A percentile compares a stretch with the other conserved stretches of the same genome.
Conservation (phyloP, 2,329 filamentous ascomycete species). For the Talaromyces sp. region DNA sequence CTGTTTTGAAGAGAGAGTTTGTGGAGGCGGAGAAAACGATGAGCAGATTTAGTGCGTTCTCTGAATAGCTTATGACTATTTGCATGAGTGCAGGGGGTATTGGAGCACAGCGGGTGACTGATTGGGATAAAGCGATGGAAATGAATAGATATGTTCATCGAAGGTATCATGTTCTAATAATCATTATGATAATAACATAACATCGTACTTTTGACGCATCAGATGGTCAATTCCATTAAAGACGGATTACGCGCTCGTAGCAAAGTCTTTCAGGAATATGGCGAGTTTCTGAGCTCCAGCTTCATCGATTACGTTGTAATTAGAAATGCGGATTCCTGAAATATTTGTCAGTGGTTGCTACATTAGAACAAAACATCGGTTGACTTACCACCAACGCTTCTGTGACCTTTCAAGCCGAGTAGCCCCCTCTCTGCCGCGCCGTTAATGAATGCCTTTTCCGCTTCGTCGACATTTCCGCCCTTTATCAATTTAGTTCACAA, state of each 20-base stretch:
- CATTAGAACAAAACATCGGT: too few species aligned
- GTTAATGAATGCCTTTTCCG: conserved; percentile 75
- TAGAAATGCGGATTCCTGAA: conserved; percentile 69
- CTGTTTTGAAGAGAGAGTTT: conserved; percentile 16
- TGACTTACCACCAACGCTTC: conserved; percentile 65
- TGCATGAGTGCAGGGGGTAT: background rate
- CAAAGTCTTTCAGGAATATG: conserved; percentile 53
- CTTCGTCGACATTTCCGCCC: conserved; percentile 60
- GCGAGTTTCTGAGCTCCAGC: conserved; percentile 44
- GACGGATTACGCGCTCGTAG: conserved; percentile 25
- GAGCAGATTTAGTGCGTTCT: conserved; percentile 10
- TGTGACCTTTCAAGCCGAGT: conserved; percentile 82
- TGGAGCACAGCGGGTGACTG: background rate
- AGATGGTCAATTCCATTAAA: background rate
- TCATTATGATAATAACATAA: background rate
- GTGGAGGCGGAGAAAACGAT: conserved; percentile 10
- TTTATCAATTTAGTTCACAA: background rate
- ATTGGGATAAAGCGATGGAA: background rate
- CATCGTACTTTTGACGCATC: background rate
- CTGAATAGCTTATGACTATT: background rate
- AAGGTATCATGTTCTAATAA: background rate
- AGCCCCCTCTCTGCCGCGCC: conserved; percentile 66
- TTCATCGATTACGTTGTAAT: conserved; percentile 78
- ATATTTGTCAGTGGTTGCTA: background rate
- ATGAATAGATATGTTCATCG: background rate